A percentile compares a stretch with the other conserved stretches of the same genome.
These are phyloP conservation scores for Saraca asoca DNA, from an alignment of 331 rosid genomes.

Conservation along the genomic window DNA sequence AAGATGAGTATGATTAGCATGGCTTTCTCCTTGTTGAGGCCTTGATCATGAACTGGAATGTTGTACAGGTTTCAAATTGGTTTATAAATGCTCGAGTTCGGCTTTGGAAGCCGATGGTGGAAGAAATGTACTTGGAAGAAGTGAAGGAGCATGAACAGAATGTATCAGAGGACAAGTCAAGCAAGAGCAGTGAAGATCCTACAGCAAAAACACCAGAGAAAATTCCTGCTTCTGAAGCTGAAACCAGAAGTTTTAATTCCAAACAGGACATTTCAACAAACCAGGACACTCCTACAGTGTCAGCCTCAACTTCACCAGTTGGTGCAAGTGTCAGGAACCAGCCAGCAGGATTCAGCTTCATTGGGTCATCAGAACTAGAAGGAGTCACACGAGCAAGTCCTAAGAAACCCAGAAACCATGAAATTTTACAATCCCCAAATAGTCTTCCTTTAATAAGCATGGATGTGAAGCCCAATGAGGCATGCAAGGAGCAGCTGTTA, in stretches of 20 bases:
- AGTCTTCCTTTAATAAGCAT: conserved; percentile 46
- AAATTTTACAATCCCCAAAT: conserved; percentile 50
- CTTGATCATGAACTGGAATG: conserved; percentile 4
- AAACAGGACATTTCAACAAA: conserved; percentile 47
- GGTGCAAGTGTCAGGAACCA: conserved; percentile 58
- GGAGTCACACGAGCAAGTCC: conserved; percentile 82
- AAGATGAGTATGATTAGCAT: no score
- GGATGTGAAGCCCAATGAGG: conserved; percentile 56
- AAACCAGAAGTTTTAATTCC: conserved; percentile 53
- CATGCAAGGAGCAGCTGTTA: conserved; percentile 49
- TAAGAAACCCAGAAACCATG: conserved; percentile 66
- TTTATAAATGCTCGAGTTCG: conserved; percentile 96
- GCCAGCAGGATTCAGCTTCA: conserved; percentile 78
- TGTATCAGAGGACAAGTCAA: conserved; percentile 60
- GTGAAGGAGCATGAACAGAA: conserved; percentile 75
- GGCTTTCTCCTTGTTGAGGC: background rate
- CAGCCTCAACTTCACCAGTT: conserved; percentile 56
- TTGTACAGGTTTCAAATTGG: conserved; percentile 88
- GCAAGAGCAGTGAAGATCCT: conserved; percentile 61
- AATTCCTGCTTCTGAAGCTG: conserved; percentile 47
- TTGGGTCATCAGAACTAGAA: conserved; percentile 77
- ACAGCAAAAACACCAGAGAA: conserved; percentile 49
- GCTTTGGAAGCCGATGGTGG: conserved; percentile 99
- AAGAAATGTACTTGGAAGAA: conserved; percentile 91
- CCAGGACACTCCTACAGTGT: conserved; percentile 44